Evolutionary conservation across 192 early-diverging fungal species (phyloP), one percentile per base, ranked within the genome.

Genomic region (Podila epicladia): DNA sequence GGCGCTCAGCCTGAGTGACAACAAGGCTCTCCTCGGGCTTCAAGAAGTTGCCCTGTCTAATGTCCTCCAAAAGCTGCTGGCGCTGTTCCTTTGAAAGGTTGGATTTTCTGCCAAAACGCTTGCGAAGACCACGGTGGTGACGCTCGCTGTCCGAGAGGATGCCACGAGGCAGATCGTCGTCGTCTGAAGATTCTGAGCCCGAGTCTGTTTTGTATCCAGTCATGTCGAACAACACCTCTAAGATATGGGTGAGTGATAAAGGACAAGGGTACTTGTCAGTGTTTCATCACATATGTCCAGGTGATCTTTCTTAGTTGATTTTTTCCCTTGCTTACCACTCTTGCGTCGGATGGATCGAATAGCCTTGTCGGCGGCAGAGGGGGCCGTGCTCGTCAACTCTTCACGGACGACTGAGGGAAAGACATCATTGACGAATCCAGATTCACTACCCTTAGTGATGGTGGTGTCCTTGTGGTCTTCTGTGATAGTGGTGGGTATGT

Each of bases 161-260:
- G 8, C 77, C 77, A 28, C 77, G 65, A 17, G 77, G 77, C 12
- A 80, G 62, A 41, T 73, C 77, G 13, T 69, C 71, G 9, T 73
- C 76, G 28, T 80, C 77, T 31, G 77, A 80, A 4, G 77, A 80
- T 20, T 80, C 77, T 48, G 70, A 65, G 17, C 58, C 11, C 24
- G 77, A 69, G 41, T 85, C 78, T 13, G 83, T 85, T 55, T 88
- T 87, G 63, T 88, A 88, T 62, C 85, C 86, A 24, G 85, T 84
- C 70, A 86, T 88, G 65, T 87, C 86, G 19, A 87, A 73, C 38
- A 88, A 15, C 17, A 80, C 69, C 62, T 73, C 69, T 73, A 67
- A 15, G 41, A 45, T 45, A 45, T 45, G 41, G n/a, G 28, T 55
- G n/a, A 59, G 38, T 24, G 22, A 20, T 55, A 9, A 5, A 61